Percentiles rank a stretch among this genome's conserved stretches.
phyloP scores from a whole-genome alignment of 2,329 filamentous ascomycete genomes.

The Ophiostoma sp. region DNA sequence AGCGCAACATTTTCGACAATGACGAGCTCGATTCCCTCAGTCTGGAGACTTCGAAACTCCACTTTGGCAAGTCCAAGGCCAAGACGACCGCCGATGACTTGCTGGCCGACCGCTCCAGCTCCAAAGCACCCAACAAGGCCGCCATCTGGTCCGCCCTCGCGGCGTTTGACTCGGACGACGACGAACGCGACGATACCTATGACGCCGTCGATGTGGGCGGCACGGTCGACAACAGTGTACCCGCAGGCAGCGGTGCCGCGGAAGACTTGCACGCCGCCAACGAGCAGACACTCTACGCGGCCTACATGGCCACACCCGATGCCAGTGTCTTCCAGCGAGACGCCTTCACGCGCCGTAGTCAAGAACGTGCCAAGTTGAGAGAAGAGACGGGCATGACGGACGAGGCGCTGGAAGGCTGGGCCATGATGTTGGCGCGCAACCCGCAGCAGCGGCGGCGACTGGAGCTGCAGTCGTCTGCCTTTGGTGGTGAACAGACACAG shows the following conservation, averaged over 20 bases:
- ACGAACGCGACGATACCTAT: constrained; percentile 96
- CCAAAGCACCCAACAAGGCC: constrained; percentile 73
- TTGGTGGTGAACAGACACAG: constrained; percentile 65
- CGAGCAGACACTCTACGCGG: constrained; percentile 72
- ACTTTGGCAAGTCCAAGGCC: constrained; percentile 72
- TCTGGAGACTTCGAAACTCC: constrained; percentile 64
- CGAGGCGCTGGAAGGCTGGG: constrained; percentile 93
- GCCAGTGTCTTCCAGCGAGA: constrained; percentile 67
- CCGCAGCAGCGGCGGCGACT: constrained; percentile 66
- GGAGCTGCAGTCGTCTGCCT: constrained; percentile 69
- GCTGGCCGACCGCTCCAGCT: constrained; percentile 63
- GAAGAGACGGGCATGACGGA: constrained; percentile 85
- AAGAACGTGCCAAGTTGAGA: constrained; percentile 63
- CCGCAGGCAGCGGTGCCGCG: constrained; percentile 57
- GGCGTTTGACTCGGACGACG: constrained; percentile 88
- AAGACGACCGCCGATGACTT: constrained; percentile 69
- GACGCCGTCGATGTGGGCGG: constrained; percentile 90
- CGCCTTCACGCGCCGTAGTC: constrained; percentile 65
- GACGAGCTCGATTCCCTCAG: constrained; percentile 76
- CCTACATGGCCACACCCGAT: constrained; percentile 64
- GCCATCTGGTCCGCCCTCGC: constrained; percentile 86
- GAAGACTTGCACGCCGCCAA: constrained; percentile 49
- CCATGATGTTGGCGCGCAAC: constrained; percentile 76
- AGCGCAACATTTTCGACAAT: constrained; percentile 77
- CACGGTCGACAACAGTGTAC: constrained; percentile 70